Base-by-base conservation (phyloP, 2,329 filamentous ascomycete species). In the Curvularia lunata region DNA sequence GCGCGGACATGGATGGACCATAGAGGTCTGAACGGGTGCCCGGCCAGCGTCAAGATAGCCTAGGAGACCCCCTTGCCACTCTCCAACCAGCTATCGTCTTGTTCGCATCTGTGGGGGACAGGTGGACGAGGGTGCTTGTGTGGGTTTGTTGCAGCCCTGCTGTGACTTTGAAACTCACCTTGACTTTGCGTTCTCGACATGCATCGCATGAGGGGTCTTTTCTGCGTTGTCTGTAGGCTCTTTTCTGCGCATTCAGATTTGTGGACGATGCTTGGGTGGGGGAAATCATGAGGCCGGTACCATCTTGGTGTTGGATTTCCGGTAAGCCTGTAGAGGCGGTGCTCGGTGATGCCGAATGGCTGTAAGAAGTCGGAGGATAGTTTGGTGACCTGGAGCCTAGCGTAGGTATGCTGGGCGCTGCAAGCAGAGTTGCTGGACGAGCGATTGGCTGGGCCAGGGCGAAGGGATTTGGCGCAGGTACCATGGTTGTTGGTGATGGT, bases 191-290 rank as follows among this genome's bases (percentile, higher is more conserved):
- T 73, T 99, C 95, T 59, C 95, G 86, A 75, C 95, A 99, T 49
- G 95, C 95, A 81, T 99, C 95, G 77, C 95, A 99, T 72, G 92
- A 98, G 1, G 95, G 95, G 70, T 99, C 95, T 75, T 99, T 99
- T 67, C 95, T 86, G 65, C 95, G 84, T 76, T 99, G 95, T 23
- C 95, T 88, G 80, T 98, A 99, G 2, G 95, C 94, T 73, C 95
- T 84, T 77, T 98, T 98, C 76, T 96, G 92, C 30, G 90, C 86
- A 66, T 91, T 89, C 64, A 85, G 76, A 67, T 82, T 83, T 37
- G 84, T 80, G 23, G 81, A 77, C 23, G 73, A 76, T 47, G 73
- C 78, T 66, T 71, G 78, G 45, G 64, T 78, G 32, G 65, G 80
- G 54, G 69, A 81, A 67, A 78, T 78, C 62, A 69, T 78, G 77